A percentile compares a stretch with the other conserved stretches of the same genome.
These are phyloP conservation scores for Crithidia fasciculata DNA, from an alignment of 208 protist species.

Conservation along the genomic window DNA sequence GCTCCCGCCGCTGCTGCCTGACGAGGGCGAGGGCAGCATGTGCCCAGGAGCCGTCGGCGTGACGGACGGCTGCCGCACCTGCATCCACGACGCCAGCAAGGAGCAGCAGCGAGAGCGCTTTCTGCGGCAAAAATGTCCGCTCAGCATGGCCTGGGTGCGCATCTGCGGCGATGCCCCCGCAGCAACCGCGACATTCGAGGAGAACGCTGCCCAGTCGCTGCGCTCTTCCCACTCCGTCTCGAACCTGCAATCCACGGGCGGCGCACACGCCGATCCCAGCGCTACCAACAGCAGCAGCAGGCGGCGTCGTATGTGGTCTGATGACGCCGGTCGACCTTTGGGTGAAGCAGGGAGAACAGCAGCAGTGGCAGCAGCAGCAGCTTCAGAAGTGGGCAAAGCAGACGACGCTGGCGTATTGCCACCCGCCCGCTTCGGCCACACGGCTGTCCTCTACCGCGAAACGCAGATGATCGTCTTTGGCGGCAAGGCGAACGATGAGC, in stretches of 20 bases:
- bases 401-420: slow-evolving; percentile 12
- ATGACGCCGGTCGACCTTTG: no score
- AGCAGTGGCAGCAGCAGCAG: no score
- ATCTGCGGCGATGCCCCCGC: slow-evolving; percentile 5
- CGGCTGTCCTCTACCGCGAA: slow-evolving; percentile 50
- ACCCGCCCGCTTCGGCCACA: slow-evolving; percentile 67
- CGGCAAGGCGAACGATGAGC: slow-evolving; percentile 36
- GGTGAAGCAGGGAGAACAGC: no score
- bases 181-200: slow-evolving; percentile 19
- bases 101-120: slow-evolving; percentile 30
- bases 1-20: no score
- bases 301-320: no score
- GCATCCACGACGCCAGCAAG: slow-evolving; percentile 20
- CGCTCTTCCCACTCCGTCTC: slow-evolving; percentile 13
- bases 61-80: slow-evolving; percentile 29
- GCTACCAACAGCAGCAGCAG: not conserved
- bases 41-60: slow-evolving; percentile 5
- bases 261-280: not conserved
- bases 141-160: slow-evolving; percentile 20
- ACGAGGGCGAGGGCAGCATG: not conserved
- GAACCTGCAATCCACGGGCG: not conserved
- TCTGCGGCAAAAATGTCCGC: slow-evolving; percentile 25
- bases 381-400: not conserved
- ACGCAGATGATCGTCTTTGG: slow-evolving; percentile 65
- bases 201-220: slow-evolving; percentile 17